These are phyloP conservation scores for Porphyrellus cyaneotinctus DNA, from an alignment of 768 basidiomycete species.

Conservation along the genomic window DNA sequence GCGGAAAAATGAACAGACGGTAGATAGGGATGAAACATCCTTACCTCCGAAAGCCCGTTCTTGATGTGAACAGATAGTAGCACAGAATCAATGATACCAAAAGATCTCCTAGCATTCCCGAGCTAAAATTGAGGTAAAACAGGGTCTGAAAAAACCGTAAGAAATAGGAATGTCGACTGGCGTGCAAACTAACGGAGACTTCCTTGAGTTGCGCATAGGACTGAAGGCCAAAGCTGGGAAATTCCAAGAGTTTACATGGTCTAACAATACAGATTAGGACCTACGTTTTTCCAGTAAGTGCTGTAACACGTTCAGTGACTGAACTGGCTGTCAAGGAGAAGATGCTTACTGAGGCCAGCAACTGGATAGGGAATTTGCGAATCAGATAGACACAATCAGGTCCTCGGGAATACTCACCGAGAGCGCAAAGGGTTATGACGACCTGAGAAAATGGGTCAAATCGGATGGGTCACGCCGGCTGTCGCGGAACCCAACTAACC, in stretches of 20 bases:
- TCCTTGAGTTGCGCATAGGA: conserved; percentile 35
- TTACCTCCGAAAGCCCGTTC: conserved; percentile 49
- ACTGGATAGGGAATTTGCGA: background rate
- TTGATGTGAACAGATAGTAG: conserved; percentile 43
- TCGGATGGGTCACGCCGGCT: background rate
- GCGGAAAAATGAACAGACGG: background rate
- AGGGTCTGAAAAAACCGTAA: conserved; percentile 33
- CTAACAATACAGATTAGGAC: conserved; percentile 10
- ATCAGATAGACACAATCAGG: background rate
- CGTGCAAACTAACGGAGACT: conserved; percentile 35
- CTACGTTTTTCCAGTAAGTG: conserved; percentile 49
- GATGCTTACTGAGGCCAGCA: conserved; percentile 10
- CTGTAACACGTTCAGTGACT: conserved; percentile 27
- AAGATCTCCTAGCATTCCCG: conserved; percentile 46
- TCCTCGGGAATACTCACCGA: conserved; percentile 36
- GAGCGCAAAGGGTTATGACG: conserved; percentile 37
- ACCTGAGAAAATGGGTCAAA: conserved; percentile 23
- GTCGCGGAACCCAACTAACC: conserved; percentile 33
- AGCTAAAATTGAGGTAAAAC: conserved; percentile 50
- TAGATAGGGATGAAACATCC: background rate
- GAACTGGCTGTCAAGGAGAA: background rate
- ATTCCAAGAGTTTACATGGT: background rate
- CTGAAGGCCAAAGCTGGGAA: conserved; percentile 35
- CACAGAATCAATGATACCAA: conserved; percentile 48
- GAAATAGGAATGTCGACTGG: background rate